Evolutionary conservation across 129 eudicot species (phyloP), one percentile per base, ranked within the genome.

Genomic region (Centrapalus pauciflorus): DNA sequence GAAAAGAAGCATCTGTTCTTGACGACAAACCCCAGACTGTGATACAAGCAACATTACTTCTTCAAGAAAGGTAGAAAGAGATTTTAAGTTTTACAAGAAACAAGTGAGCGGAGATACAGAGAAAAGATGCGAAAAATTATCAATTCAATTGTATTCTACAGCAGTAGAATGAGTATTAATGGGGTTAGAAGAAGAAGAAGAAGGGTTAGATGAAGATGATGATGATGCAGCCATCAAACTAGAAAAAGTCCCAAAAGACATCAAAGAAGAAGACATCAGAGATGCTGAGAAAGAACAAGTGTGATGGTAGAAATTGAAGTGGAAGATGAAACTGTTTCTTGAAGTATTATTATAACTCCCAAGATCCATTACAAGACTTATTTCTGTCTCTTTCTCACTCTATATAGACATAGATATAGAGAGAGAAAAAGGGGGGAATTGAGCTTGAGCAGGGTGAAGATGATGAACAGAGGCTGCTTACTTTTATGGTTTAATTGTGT

Each of bases 181-280:
- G 70, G 59, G 32, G 66, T 41, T 55, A 81, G 55, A 68, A 41
- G 82, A 76, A 81, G 82, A 77, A 81, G 55, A 68, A 41, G 82
- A 76, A 81, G 82, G 82, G 64, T 77, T 64, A 34, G 77, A 77
- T 13, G 76, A 55, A 55, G 77, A 72, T 1, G 79, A 66, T 1
- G 79, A 75, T 75, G 79, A 75, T 56, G 79, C 79, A 12, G 79
- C 20, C 79, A 75, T 75, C 69, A 77, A 29, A 32, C 32, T 68
- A 41, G 73, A 41, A 63, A 62, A 59, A 67, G 11, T 35, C 40
- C 68, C 80, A 69, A 69, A 68, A 63, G 71, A 63, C 54, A 76
- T 20, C 37, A 50, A 69, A 66, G 66, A 16, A 21, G 16, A 34
- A 37, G 52, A 41, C 26, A 61, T 49, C 12, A 59, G 28, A 58